These are phyloP conservation scores for Zarea fungicola DNA, from an alignment of 2,329 filamentous ascomycete species.

Conservation along the genomic window DNA sequence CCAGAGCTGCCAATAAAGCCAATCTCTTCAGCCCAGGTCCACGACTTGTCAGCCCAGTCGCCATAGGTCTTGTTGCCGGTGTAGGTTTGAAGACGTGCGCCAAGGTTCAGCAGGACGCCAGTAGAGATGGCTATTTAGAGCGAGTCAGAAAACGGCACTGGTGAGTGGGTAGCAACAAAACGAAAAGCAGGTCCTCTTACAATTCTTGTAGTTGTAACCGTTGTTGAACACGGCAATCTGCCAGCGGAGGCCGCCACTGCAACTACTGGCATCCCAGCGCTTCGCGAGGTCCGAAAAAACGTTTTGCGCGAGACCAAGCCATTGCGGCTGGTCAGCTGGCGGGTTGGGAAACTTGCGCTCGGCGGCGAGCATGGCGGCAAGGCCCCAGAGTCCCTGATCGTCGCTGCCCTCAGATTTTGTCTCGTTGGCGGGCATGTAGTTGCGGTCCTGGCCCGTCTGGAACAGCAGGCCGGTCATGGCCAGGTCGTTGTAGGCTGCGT, in stretches of 20 bases:
- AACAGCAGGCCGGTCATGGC: constrained; percentile 49
- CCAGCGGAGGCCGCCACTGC: constrained; percentile 70
- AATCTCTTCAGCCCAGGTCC: constrained; percentile 53
- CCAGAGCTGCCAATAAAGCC: constrained; percentile 53
- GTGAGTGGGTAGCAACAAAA: background rate
- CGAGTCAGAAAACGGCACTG: background rate
- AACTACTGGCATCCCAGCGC: constrained; percentile 37
- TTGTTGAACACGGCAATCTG: constrained; percentile 69
- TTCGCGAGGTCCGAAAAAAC: constrained; percentile 47
- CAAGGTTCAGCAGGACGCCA: constrained; percentile 58
- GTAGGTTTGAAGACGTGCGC: constrained; percentile 65
- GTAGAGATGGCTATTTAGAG: constrained; percentile 43
- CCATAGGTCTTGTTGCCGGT: constrained; percentile 60
- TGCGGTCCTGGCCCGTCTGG: constrained; percentile 46
- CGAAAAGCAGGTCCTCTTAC: background rate
- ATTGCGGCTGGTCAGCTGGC: constrained; percentile 53
- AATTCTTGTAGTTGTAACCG: constrained; percentile 57
- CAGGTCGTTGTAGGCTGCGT: constrained; percentile 52
- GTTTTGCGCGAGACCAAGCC: constrained; percentile 66
- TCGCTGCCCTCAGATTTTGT: constrained; percentile 54
- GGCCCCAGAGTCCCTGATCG: constrained; percentile 70
- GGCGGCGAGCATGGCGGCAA: constrained; percentile 66
- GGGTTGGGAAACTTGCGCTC: constrained; percentile 66
- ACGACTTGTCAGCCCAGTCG: constrained; percentile 58
- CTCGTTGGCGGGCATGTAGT: constrained; percentile 57